Base-by-base conservation (phyloP, 1,284 basidiomycete genomes). In the Vanrija humicola region DNA sequence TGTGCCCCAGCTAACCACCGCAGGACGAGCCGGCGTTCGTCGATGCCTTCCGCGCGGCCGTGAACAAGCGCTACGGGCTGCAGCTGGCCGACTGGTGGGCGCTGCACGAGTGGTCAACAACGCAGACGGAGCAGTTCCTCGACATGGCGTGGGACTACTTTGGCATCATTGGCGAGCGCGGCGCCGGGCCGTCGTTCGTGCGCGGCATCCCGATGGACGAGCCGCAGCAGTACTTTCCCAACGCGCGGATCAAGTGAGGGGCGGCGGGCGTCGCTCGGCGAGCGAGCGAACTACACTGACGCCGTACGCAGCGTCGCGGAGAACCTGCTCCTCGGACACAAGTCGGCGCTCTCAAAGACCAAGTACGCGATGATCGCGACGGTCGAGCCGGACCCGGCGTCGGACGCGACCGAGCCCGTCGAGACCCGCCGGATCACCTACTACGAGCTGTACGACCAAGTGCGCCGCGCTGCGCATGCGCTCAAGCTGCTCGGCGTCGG, bases 351-450 rank as follows among this genome's bases (percentile, higher is more conserved):
- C 25, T 49, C 46, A 34, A 61, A 61, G 52, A 47, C 39, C 47
- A 47, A 38, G 38, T 38, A 28, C 19, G 59, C 59, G 3, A 61
- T 61, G 59, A 53, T 61, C 42, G 55, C 59, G 29, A 57, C 52
- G 0, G 59, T 61, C 44, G 59, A 61, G 55, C 46, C 50, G 10
- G 59, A 61, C 50, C 59, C 55, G 21, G 38, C 47, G 38, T 23
- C 43, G 10, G 23, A 54, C 38, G 51, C 52, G 15, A 46, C 29
- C 23, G 52, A 57, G 50, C 59, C 59, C 5, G 50, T 55, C 28
- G 59, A 61, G 59, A 57, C 48, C n/a, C 50, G 59, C 34, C 59
- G 59, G 10, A 61, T 61, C 50, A 55, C 50, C 7, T 61, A 61
- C 48, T 55, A 48, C 44, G 59, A 61, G 43, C 53, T 61, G 50